Conservation (phyloP, 768 basidiomycete genomes). For the Gymnopilus junonius region DNA sequence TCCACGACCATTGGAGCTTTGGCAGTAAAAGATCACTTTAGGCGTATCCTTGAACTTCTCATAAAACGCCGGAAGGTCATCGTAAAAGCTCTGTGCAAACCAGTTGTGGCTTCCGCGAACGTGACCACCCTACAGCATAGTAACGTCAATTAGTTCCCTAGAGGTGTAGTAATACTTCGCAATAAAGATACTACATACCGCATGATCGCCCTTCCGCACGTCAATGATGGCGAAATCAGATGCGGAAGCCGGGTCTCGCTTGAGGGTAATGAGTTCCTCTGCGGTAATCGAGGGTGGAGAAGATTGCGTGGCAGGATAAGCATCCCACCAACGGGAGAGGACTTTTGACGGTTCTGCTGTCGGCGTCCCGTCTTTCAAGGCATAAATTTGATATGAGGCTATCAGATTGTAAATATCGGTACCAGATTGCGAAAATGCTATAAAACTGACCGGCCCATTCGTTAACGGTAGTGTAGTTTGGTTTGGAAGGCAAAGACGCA, state of each 20-base stretch:
- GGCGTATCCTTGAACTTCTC: constrained; percentile 41
- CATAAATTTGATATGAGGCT: constrained; percentile 55
- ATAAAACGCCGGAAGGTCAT: constrained; percentile 45
- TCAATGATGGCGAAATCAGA: constrained; percentile 49
- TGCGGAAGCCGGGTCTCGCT: constrained; percentile 20
- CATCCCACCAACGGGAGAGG: constrained; percentile 58
- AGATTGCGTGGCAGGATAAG: constrained; percentile 47
- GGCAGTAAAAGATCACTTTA: constrained; percentile 59
- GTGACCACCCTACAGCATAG: constrained; percentile 49
- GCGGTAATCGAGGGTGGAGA: constrained; percentile 34
- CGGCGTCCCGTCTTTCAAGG: constrained; percentile 35
- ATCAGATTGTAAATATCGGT: neutral
- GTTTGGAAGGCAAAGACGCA: constrained; percentile 7
- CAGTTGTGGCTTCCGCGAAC: constrained; percentile 53
- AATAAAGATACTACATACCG: constrained; percentile 42
- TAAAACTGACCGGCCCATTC: constrained; percentile 44
- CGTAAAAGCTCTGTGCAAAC: constrained; percentile 55
- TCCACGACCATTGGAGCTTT: constrained; percentile 53
- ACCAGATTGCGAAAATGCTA: too few species aligned
- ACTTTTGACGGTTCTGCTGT: constrained; percentile 24
- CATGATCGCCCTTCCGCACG: constrained; percentile 51
- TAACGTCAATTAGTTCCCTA: too few species aligned
- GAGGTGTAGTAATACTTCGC: too few species aligned
- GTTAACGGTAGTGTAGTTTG: constrained; percentile 45
- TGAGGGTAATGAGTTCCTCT: constrained; percentile 42